Conservation (phyloP, 352 stramenopile species). For the Phytophthora macrochlamydospora region DNA sequence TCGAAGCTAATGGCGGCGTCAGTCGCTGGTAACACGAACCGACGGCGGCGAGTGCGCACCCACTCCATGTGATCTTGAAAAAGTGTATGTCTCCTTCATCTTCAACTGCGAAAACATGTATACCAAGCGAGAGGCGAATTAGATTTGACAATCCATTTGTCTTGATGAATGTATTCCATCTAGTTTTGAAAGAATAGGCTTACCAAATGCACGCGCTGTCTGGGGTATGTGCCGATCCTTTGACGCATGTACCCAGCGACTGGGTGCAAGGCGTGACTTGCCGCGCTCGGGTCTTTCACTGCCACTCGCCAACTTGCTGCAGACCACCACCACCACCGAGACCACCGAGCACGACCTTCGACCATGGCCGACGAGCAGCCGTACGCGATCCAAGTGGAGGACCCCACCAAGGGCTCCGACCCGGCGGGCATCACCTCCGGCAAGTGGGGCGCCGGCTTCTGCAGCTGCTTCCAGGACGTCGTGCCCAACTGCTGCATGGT, state of each 20-base stretch:
- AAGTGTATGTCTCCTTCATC: background rate
- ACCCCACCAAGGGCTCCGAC: slow-evolving; percentile 1
- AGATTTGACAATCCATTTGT: background rate
- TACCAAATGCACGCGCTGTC: too few species aligned
- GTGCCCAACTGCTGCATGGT: slow-evolving; percentile 54
- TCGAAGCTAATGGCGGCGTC: background rate
- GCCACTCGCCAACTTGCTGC: slow-evolving; percentile 4
- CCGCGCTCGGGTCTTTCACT: too few species aligned
- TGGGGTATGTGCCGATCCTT: too few species aligned
- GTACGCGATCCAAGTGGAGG: slow-evolving; percentile 23
- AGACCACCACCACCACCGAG: background rate
- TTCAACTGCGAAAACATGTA: background rate
- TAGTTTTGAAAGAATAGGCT: too few species aligned
- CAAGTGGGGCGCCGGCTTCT: slow-evolving; percentile 43
- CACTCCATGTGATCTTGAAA: slow-evolving; percentile 21
- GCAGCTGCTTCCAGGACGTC: slow-evolving; percentile 38
- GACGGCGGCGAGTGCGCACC: slow-evolving; percentile 19
- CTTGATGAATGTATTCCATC: background rate
- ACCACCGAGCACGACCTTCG: background rate
- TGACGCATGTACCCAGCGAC: background rate
- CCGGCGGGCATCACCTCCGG: slow-evolving; percentile 14
- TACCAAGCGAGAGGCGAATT: background rate
- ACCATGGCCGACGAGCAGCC: background rate
- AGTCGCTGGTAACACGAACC: background rate
- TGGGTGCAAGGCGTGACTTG: background rate